Evolutionary conservation across 2,329 filamentous ascomycete genomes (phyloP).

Genomic region (Endoconidiophora laricicola): DNA sequence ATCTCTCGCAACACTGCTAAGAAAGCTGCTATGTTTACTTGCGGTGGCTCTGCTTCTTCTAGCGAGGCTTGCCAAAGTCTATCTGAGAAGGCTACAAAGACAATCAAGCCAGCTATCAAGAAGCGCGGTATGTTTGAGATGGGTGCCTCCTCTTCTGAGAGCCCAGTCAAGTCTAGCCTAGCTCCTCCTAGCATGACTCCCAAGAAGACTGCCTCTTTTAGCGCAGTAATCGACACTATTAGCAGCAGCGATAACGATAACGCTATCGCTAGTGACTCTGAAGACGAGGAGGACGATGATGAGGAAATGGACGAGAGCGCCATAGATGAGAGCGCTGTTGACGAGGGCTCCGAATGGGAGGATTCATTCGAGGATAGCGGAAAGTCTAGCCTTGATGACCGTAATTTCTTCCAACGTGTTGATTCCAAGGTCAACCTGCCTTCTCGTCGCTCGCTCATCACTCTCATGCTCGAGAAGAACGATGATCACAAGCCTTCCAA

Average conservation of each 20-base stretch:
- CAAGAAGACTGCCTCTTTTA: constrained; percentile 73
- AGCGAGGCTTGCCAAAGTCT: constrained; percentile 34
- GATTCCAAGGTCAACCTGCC: constrained; percentile 74
- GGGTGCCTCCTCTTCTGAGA: constrained; percentile 54
- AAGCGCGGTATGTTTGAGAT: constrained; percentile 31
- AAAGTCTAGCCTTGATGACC: constrained; percentile 67
- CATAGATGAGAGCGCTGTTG: constrained; percentile 47
- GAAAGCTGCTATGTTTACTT: constrained; percentile 47
- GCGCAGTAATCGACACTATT: constrained; percentile 53
- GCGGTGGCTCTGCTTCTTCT: constrained; percentile 72
- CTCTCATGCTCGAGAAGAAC: constrained; percentile 66
- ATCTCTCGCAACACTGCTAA: constrained; percentile 51
- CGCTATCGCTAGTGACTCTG: constrained; percentile 33
- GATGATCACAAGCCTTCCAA: constrained; percentile 54
- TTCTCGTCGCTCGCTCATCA: constrained; percentile 76
- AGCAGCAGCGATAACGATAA: constrained; percentile 42
- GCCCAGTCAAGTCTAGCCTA: constrained; percentile 43
- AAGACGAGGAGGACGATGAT: constrained; percentile 44
- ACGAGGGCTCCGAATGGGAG: constrained; percentile 44
- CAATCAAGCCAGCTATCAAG: constrained; percentile 20
- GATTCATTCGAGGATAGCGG: constrained; percentile 64
- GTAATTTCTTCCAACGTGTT: constrained; percentile 72
- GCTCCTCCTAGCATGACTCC: constrained; percentile 23
- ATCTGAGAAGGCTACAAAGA: constrained; percentile 18
- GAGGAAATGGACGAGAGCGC: constrained; percentile 68